A percentile compares a stretch with the other conserved stretches of the same genome.
Evolutionary conservation across 768 basidiomycete species (phyloP).

Genomic region (Tylopilus sp.): DNA sequence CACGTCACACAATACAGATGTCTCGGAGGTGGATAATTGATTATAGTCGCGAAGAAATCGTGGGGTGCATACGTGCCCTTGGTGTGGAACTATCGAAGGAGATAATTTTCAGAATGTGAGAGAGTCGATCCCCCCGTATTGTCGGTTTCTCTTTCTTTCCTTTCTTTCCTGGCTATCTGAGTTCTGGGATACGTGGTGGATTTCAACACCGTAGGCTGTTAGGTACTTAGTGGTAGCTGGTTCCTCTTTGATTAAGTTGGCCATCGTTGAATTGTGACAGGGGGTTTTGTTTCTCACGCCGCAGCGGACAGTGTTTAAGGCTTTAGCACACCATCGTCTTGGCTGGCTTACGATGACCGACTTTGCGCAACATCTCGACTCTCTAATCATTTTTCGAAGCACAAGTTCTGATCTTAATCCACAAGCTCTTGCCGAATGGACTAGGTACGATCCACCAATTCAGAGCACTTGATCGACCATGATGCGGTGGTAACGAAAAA

Average conservation of each 20-base stretch:
- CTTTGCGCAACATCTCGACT: constrained; percentile 23
- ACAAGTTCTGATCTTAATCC: constrained; percentile 10
- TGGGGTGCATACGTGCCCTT: constrained; percentile 42
- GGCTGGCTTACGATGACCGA: constrained; percentile 14
- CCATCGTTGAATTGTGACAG: background rate
- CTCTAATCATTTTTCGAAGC: constrained; percentile 15
- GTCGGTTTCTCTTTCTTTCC: background rate
- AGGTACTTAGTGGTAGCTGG: too few relatives aligned
- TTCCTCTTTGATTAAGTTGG: too few relatives aligned
- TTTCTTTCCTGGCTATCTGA: background rate
- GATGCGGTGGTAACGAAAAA: constrained; percentile 14
- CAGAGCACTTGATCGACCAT: constrained; percentile 1
- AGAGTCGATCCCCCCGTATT: background rate
- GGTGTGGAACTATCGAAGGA: constrained; percentile 42
- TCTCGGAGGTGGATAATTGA: constrained; percentile 27
- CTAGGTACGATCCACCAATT: constrained; percentile 16
- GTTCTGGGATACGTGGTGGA: too few relatives aligned
- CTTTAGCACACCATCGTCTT: background rate
- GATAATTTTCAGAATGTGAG: constrained; percentile 35
- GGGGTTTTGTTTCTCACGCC: background rate
- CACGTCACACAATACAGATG: constrained; percentile 12
- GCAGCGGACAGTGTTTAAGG: background rate
- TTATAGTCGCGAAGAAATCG: constrained; percentile 33
- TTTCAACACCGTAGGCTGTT: too few relatives aligned
- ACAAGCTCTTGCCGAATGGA: constrained; percentile 21